These are phyloP conservation scores for Kodamaea sagamina DNA, from an alignment of 805 yeast species.

Conservation along the genomic window DNA sequence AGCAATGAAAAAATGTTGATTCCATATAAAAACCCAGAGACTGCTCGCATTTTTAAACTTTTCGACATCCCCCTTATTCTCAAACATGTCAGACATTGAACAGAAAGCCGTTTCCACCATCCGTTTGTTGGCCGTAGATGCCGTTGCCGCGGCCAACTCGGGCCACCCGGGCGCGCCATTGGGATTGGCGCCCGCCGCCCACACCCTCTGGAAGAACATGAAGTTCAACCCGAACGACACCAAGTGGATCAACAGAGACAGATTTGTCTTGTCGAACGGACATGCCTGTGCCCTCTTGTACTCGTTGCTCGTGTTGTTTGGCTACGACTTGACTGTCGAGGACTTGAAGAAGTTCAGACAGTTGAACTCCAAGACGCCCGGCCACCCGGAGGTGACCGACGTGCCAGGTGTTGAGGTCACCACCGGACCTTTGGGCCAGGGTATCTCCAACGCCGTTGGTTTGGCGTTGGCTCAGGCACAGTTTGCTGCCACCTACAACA, in stretches of 20 bases:
- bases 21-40: constrained; percentile 2
- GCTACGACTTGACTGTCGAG: constrained; percentile 76
- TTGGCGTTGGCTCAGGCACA: constrained; percentile 92
- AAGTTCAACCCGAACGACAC: constrained; percentile 90
- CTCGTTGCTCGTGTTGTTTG: constrained; percentile 80
- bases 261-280: constrained; percentile 94
- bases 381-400: constrained; percentile 89
- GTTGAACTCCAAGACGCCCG: constrained; percentile 88
- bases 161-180: constrained; percentile 99
- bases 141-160: constrained; percentile 83
- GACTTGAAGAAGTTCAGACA: constrained; percentile 92
- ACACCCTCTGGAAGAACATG: constrained; percentile 78
- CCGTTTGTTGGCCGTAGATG: constrained; percentile 86
- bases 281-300: constrained; percentile 93
- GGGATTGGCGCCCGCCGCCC: constrained; percentile 97
- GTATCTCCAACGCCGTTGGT: constrained; percentile 95
- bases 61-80: constrained; percentile 4
- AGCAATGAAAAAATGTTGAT: constrained; percentile 3
- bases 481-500: constrained; percentile 90
- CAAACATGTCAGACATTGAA: constrained; percentile 51
- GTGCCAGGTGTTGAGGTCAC: constrained; percentile 94
- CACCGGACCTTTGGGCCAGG: constrained; percentile 99
- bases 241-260: constrained; percentile 90
- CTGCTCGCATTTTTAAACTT: not conserved
- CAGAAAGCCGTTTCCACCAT: constrained; percentile 79